Evolutionary conservation across 306 rosid genomes (phyloP).

Genomic region (Hippophae gyantsensis): DNA sequence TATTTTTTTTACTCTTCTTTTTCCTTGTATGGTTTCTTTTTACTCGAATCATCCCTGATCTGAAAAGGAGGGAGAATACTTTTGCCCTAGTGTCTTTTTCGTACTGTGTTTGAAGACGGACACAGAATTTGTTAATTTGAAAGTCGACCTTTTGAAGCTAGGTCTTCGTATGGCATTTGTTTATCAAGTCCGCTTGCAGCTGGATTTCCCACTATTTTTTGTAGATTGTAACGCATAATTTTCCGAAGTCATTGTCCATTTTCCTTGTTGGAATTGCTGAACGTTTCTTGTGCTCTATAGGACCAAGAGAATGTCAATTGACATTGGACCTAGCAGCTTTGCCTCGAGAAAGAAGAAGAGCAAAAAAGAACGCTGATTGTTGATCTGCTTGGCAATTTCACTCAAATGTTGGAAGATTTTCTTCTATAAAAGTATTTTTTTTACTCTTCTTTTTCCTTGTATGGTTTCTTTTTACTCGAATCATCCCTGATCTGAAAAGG

Average conservation of each 20-base stretch:
- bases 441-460: not conserved
- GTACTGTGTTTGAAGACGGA: not conserved
- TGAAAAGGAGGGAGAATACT: not conserved
- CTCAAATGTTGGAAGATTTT: not conserved
- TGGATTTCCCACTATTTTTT: not conserved
- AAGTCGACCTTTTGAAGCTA: too few relatives aligned
- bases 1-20: not conserved
- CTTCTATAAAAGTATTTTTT: slow-evolving; percentile 1
- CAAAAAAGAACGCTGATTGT: slow-evolving; percentile 35
- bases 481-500: not conserved
- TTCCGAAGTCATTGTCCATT: not conserved
- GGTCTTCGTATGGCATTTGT: too few relatives aligned
- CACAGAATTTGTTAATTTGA: not conserved
- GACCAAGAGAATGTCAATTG: slow-evolving; percentile 75
- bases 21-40: not conserved
- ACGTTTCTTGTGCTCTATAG: slow-evolving; percentile 25
- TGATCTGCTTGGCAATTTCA: slow-evolving; percentile 14
- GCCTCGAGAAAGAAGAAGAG: slow-evolving; percentile 93
- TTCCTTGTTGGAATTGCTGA: not conserved
- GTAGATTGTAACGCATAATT: not conserved
- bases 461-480: not conserved
- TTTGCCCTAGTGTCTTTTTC: not conserved
- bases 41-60: not conserved
- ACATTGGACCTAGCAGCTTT: slow-evolving; percentile 83
- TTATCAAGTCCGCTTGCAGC: too few relatives aligned